Evolutionary conservation across 805 yeast species (phyloP).

Genomic region (Kazachstania martiniae): DNA sequence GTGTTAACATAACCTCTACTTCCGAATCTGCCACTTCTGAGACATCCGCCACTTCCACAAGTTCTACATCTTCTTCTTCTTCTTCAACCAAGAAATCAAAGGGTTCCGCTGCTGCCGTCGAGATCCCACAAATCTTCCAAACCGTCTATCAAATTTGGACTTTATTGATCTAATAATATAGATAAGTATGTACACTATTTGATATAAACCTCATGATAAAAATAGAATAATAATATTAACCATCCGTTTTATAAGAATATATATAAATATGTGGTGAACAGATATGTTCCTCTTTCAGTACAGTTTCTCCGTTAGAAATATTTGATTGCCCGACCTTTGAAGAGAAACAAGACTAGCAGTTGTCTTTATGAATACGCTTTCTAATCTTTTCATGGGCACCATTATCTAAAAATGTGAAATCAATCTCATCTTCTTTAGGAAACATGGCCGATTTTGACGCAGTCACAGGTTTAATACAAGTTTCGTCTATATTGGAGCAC

Average conservation of each 20-base stretch:
- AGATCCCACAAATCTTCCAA: conserved; percentile 15
- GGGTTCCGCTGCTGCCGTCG: conserved; percentile 15
- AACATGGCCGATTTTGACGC: no score
- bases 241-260: no score
- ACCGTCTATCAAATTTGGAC: conserved; percentile 10
- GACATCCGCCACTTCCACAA: conserved; percentile 16
- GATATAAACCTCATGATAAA: no score
- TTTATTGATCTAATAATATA: neutral
- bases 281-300: no score
- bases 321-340: no score
- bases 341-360: no score
- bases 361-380: no score
- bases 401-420: conserved; percentile 6
- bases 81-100: conserved; percentile 11
- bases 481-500: conserved; percentile 28
- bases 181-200: no score
- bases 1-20: conserved; percentile 9
- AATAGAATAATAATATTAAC: no score
- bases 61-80: neutral
- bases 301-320: no score
- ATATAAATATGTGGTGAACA: no score
- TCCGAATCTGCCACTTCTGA: conserved; percentile 8
- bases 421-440: conserved; percentile 7
- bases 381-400: no score
- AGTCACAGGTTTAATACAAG: conserved; percentile 16